Conservation (phyloP, 78 protist genomes). For the Pelomyxa schiedti region DNA sequence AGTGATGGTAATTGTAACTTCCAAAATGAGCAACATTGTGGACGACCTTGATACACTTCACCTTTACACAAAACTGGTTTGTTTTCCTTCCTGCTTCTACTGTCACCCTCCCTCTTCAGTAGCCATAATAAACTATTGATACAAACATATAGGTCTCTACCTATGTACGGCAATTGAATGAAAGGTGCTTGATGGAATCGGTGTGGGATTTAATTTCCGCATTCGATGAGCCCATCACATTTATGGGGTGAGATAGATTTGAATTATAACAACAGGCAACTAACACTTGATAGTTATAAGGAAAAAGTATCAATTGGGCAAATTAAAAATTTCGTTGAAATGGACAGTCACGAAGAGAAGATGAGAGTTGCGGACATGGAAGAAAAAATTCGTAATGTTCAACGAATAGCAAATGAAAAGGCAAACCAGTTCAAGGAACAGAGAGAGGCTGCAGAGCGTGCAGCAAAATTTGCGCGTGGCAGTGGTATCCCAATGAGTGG, state of each 20-base stretch:
- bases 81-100: neutral
- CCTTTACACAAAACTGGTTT: conserved; percentile 56
- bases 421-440: conserved; percentile 9
- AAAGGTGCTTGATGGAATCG: conserved; percentile 33
- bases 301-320: conserved; percentile 57
- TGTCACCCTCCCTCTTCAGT: neutral
- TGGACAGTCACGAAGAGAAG: conserved; percentile 86
- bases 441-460: neutral
- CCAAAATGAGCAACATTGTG: conserved; percentile 77
- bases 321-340: conserved; percentile 62
- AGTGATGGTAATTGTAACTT: conserved; percentile 76
- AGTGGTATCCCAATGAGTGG: too few relatives aligned
- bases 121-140: neutral
- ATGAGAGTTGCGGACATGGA: conserved; percentile 42
- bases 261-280: neutral
- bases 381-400: conserved; percentile 11
- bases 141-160: conserved; percentile 15
- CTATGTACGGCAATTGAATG: conserved; percentile 38
- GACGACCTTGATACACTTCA: conserved; percentile 90
- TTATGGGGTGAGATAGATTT: neutral
- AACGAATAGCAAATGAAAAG: neutral
- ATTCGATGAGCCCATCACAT: conserved; percentile 79
- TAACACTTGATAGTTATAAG: conserved; percentile 14
- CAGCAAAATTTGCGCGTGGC: neutral
- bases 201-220: conserved; percentile 81